Base-by-base conservation (phyloP, 768 basidiomycete species). In the Boletus reticuloceps region DNA sequence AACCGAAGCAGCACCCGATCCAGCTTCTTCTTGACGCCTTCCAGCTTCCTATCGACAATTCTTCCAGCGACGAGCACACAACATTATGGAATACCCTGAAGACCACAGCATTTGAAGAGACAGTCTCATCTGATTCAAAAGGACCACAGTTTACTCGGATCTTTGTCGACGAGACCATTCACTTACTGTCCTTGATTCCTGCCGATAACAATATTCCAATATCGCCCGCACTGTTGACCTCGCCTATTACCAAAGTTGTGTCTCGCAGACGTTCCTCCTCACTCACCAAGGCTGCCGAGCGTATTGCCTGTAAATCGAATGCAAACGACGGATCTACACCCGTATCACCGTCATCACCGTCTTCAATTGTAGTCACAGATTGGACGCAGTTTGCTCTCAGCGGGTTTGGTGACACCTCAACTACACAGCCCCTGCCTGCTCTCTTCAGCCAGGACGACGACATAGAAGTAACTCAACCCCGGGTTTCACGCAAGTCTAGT, bases 321-420 rank as follows among this genome's bases (percentile, higher is more conserved):
- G 56, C 60, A 6, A 61, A 58, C 19, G 54, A 55, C 11, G 65
- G 58, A 29, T 67, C 70, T 10, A 56, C 67, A 6, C 60, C 62
- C 3, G 51, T 36, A 20, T 69, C 70, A 4, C 66, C 75, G 13
- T 58, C 67, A 10, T 68, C 71, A 4, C 62, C 71, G 5, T 54
- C 71, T 19, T 68, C 72, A 5, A 53, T 70, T 20, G 56, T 65
- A 29, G 27, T 69, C 47, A 62, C 71, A 45, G 86, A 89, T 60
- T 91, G 89, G 89, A 66, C 76, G 6, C 80, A 84, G 38, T 91
- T 91, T 69, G 84, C 88, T 0, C 70, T 79, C 2, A 72, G 80
- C 1, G 89, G 89, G 4, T 91, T 87, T 67, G 77, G 76, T 32
- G 70, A 72, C 1, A 74, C 79, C 40, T 60, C 73, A 1, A 12